Evolutionary conservation across 2,329 filamentous ascomycete genomes (phyloP).

Genomic region (Alternaria sp.): DNA sequence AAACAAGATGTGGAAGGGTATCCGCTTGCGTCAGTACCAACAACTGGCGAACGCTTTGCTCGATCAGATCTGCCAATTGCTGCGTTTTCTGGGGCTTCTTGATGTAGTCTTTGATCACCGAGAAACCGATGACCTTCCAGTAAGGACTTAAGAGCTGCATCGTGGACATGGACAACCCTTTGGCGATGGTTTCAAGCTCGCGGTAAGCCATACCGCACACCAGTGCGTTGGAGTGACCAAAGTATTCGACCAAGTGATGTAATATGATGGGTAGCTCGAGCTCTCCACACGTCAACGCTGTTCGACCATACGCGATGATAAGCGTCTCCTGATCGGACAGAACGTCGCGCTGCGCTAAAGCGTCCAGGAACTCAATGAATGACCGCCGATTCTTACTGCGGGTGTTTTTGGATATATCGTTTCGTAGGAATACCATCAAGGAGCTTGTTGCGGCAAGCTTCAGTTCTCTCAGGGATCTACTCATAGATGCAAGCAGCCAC

Average conservation of each 20-base stretch:
- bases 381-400: constrained; percentile 70
- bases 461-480: constrained; percentile 84
- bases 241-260: constrained; percentile 81
- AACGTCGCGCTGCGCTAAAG: constrained; percentile 72
- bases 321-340: constrained; percentile 79
- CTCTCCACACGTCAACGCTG: constrained; percentile 76
- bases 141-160: constrained; percentile 81
- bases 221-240: constrained; percentile 82
- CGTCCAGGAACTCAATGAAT: constrained; percentile 73
- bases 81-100: constrained; percentile 82
- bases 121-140: constrained; percentile 84
- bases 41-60: constrained; percentile 76
- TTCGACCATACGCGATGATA: constrained; percentile 83
- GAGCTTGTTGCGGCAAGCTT: constrained; percentile 78
- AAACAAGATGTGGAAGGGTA: constrained; percentile 84
- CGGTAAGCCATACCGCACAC: constrained; percentile 82
- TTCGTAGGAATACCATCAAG: constrained; percentile 69
- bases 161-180: constrained; percentile 66
- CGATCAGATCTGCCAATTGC: constrained; percentile 79
- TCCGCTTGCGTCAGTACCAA: constrained; percentile 78
- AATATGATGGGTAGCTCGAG: constrained; percentile 87
- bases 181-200: constrained; percentile 78
- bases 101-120: constrained; percentile 81
- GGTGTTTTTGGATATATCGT: constrained; percentile 55
- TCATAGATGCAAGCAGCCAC: constrained; percentile 81